phyloP scores from a whole-genome alignment of 148 eudicot species.

The Vaccinium macrocarpon region DNA sequence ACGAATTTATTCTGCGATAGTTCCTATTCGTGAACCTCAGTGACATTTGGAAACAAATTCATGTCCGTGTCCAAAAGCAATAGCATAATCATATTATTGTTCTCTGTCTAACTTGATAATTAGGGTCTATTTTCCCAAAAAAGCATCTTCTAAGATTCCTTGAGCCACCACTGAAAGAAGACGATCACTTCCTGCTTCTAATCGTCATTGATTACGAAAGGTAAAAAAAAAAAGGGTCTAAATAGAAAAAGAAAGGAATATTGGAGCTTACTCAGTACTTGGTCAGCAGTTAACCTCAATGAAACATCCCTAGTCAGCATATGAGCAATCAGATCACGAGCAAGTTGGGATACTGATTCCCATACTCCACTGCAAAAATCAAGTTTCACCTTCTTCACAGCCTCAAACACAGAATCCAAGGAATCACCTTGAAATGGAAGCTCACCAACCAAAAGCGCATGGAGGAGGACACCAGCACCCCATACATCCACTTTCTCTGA shows the following conservation, averaged over 20 bases:
- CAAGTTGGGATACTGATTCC: slow-evolving; percentile 80
- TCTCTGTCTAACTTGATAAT: too few relatives aligned
- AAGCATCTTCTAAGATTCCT: too few relatives aligned
- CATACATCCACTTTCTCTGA: slow-evolving; percentile 86
- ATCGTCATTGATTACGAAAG: too few relatives aligned
- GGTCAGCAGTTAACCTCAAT: slow-evolving; percentile 69
- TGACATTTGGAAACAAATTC: too few relatives aligned
- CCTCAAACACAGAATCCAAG: slow-evolving; percentile 69
- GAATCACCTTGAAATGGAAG: slow-evolving; percentile 91
- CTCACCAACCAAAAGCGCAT: slow-evolving; percentile 69
- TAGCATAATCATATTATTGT: too few relatives aligned
- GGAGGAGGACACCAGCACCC: slow-evolving; percentile 92
- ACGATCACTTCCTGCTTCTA: too few relatives aligned
- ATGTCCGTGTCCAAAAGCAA: too few relatives aligned
- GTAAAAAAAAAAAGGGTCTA: too few relatives aligned
- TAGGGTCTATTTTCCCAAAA: not conserved
- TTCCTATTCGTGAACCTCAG: too few relatives aligned
- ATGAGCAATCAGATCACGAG: slow-evolving; percentile 65
- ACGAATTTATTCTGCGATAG: too few relatives aligned
- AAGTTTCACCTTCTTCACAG: slow-evolving; percentile 64
- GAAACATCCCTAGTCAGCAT: slow-evolving; percentile 66
- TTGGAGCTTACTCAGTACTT: slow-evolving; percentile 67
- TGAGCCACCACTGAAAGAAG: too few relatives aligned
- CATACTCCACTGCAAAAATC: slow-evolving; percentile 73
- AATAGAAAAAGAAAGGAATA: too few relatives aligned